phyloP scores from a whole-genome alignment of 441 rosid genomes.

The Mallotus repandus region DNA sequence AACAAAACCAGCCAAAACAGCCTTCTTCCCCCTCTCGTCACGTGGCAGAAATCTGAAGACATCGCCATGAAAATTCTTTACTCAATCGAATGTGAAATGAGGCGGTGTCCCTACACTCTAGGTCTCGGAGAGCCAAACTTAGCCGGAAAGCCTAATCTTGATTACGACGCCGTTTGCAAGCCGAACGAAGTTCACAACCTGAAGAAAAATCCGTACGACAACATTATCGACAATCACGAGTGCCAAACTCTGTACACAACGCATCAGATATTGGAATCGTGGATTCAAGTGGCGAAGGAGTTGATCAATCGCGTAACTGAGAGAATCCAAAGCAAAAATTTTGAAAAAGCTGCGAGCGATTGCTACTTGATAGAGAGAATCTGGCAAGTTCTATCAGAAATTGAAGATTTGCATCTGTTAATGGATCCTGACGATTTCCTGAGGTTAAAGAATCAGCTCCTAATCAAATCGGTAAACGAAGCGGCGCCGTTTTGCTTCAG shows the following conservation, averaged over 20 bases:
- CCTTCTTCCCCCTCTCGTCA: constrained; percentile 66
- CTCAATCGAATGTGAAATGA: constrained; percentile 77
- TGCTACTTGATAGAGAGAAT: constrained; percentile 59
- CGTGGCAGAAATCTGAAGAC: constrained; percentile 76
- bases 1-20: constrained; percentile 63
- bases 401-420: constrained; percentile 67
- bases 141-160: constrained; percentile 64
- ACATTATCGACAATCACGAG: constrained; percentile 53
- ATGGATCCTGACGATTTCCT: constrained; percentile 90
- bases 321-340: constrained; percentile 39
- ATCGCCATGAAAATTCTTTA: constrained; percentile 58
- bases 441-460: constrained; percentile 56
- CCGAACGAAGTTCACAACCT: constrained; percentile 59
- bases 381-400: constrained; percentile 71
- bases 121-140: constrained; percentile 88
- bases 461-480: constrained; percentile 41
- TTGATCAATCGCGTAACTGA: constrained; percentile 44
- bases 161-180: constrained; percentile 72
- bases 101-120: constrained; percentile 64
- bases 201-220: constrained; percentile 50
- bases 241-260: constrained; percentile 59
- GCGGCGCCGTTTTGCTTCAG: constrained; percentile 74
- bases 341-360: constrained; percentile 49
- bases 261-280: constrained; percentile 79
- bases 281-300: constrained; percentile 57